Conservation (phyloP, 257 asterid genomes). For the Ballota nigra region DNA sequence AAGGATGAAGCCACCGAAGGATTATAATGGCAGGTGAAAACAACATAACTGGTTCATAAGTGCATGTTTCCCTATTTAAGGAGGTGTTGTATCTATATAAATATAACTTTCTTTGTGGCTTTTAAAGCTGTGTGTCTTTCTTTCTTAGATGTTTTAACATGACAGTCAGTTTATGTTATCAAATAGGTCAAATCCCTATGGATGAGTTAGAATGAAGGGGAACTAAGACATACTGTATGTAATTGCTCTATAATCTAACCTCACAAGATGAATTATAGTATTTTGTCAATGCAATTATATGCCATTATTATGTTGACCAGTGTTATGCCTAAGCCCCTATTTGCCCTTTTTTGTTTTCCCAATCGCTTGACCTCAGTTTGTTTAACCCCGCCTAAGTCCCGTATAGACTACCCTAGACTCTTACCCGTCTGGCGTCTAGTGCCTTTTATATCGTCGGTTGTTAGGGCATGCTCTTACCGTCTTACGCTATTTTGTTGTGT, state of each 20-base stretch:
- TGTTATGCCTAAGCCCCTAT: neutral
- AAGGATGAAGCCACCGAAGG: conserved; percentile 34
- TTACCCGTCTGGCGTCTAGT: neutral
- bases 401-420: neutral
- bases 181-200: neutral
- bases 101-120: neutral
- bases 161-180: conserved; percentile 1
- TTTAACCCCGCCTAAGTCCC: neutral
- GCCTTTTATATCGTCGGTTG: neutral
- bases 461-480: neutral
- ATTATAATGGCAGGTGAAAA: conserved; percentile 9
- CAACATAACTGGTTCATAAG: conserved; percentile 8
- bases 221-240: conserved; percentile 5
- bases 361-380: neutral
- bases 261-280: neutral
- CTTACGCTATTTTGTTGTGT: neutral
- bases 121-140: neutral
- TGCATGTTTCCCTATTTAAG: neutral
- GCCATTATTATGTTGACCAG: neutral
- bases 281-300: neutral
- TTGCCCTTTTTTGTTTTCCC: neutral
- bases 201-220: neutral
- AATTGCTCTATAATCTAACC: conserved; percentile 5
- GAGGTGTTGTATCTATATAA: conserved; percentile 2
- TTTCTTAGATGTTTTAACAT: neutral